Conservation (phyloP, 371 early-diverging fungal genomes). For the Lichtheimia corymbifera region DNA sequence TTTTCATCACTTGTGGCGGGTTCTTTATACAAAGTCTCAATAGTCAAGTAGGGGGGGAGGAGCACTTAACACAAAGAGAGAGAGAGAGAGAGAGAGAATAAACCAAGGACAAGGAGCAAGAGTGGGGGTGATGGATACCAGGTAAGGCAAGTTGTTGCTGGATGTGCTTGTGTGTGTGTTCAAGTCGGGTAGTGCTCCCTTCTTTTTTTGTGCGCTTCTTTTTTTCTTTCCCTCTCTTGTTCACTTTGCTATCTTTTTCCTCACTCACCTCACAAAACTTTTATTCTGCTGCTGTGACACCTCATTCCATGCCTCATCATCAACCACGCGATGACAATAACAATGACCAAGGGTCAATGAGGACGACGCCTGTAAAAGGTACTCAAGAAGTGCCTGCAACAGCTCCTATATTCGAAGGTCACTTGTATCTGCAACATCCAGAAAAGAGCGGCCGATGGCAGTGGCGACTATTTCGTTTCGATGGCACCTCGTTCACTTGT, state of each 20-base stretch:
- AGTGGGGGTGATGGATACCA: constrained; percentile 4
- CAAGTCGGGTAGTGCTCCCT: constrained; percentile 1
- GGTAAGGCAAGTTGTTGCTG: not conserved
- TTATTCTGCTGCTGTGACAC: not conserved
- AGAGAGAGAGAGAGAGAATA: not conserved
- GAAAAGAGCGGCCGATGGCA: constrained; percentile 40
- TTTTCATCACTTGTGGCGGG: too few relatives aligned
- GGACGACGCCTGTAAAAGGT: constrained; percentile 11
- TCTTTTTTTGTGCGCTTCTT: constrained; percentile 2
- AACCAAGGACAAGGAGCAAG: not conserved
- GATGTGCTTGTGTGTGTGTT: not conserved
- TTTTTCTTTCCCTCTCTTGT: constrained; percentile 11
- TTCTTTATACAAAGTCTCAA: too few relatives aligned
- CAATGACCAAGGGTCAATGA: not conserved
- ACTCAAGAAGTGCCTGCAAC: constrained; percentile 43
- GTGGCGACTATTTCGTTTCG: constrained; percentile 54
- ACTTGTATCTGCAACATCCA: constrained; percentile 37
- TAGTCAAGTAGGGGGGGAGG: not conserved
- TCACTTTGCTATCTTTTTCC: constrained; percentile 4
- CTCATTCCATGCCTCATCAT: constrained; percentile 16
- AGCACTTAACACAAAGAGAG: not conserved
- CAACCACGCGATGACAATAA: constrained; percentile 1
- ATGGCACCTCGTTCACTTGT: constrained; percentile 47
- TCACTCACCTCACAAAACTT: constrained; percentile 3
- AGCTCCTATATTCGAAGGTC: constrained; percentile 50